A percentile compares a stretch with the other conserved stretches of the same genome.
Evolutionary conservation across 139 green algal species (phyloP).

Genomic region (Haematococcus lacustris): DNA sequence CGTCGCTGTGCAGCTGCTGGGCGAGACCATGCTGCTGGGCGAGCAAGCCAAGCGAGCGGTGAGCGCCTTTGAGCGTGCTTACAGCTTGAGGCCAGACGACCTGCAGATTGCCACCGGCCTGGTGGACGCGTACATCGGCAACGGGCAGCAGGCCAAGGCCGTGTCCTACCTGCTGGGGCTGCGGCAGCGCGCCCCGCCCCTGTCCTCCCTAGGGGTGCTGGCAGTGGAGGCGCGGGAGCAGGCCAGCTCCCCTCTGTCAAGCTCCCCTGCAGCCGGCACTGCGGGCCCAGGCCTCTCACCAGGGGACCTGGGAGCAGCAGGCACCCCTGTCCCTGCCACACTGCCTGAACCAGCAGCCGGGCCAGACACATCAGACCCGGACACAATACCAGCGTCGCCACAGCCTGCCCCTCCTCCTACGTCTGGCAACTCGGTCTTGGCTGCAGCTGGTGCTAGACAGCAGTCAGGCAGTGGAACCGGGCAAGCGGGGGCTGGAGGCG

Average conservation of each 20-base stretch:
- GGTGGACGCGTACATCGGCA: slow-evolving; percentile 47
- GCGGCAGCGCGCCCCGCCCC: not conserved
- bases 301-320: too few species aligned
- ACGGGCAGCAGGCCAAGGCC: slow-evolving; percentile 27
- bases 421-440: too few species aligned
- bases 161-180: slow-evolving; percentile 19
- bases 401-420: not conserved
- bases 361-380: not conserved
- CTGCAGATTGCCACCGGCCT: slow-evolving; percentile 31
- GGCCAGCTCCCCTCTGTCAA: not conserved
- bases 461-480: too few species aligned
- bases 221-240: not conserved
- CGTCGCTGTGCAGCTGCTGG: slow-evolving; percentile 27
- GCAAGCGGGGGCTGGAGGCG: too few species aligned
- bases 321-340: not conserved
- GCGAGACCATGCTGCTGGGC: slow-evolving; percentile 36
- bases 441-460: too few species aligned
- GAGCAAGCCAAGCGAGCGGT: slow-evolving; percentile 25
- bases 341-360: not conserved
- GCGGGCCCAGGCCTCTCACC: too few species aligned
- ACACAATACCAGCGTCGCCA: slow-evolving; percentile 1
- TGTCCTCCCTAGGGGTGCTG: not conserved
- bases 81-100: slow-evolving; percentile 23
- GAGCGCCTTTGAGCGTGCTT: slow-evolving; percentile 38
- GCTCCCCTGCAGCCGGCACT: not conserved